A percentile compares a stretch with the other conserved stretches of the same genome.
Conservation (phyloP, 2,329 filamentous ascomycete genomes). For the Pseudocercospora cruenta region DNA sequence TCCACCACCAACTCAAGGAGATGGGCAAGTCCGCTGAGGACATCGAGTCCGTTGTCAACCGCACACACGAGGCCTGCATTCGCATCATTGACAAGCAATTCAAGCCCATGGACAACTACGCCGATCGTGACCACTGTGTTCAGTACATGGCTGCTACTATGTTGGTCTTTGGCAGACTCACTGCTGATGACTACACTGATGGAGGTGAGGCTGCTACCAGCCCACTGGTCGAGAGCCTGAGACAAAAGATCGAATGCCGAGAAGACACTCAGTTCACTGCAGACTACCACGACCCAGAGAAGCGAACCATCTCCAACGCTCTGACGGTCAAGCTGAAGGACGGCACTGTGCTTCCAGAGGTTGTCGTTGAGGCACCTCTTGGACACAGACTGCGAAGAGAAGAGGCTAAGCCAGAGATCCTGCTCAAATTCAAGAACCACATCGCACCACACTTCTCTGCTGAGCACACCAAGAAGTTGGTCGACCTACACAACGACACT, state of each 20-base stretch:
- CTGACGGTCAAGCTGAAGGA: conserved; percentile 94
- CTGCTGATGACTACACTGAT: conserved; percentile 91
- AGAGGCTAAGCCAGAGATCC: conserved; percentile 92
- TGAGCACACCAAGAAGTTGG: conserved; percentile 76
- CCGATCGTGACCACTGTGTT: conserved; percentile 98
- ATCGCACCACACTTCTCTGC: conserved; percentile 79
- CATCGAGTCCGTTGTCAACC: conserved; percentile 90
- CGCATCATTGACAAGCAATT: conserved; percentile 99
- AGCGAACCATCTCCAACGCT: conserved; percentile 96
- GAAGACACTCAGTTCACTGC: conserved; percentile 87
- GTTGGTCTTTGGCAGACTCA: conserved; percentile 91
- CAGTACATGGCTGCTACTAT: conserved; percentile 99
- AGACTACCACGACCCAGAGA: conserved; percentile 92
- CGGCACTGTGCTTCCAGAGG: conserved; percentile 86
- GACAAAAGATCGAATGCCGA: conserved; percentile 92
- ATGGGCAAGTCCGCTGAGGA: conserved; percentile 90
- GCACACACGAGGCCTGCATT: conserved; percentile 97
- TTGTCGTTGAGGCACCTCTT: conserved; percentile 89
- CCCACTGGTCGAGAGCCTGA: conserved; percentile 83
- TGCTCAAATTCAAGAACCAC: conserved; percentile 94
- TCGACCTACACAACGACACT: conserved; percentile 75
- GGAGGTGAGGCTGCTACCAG: conserved; percentile 90
- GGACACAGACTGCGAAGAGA: conserved; percentile 89
- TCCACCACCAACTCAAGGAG: conserved; percentile 79
- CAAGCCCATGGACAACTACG: conserved; percentile 99